Base-by-base conservation (phyloP, 805 yeast genomes). In the Yarrowia hollandica region DNA sequence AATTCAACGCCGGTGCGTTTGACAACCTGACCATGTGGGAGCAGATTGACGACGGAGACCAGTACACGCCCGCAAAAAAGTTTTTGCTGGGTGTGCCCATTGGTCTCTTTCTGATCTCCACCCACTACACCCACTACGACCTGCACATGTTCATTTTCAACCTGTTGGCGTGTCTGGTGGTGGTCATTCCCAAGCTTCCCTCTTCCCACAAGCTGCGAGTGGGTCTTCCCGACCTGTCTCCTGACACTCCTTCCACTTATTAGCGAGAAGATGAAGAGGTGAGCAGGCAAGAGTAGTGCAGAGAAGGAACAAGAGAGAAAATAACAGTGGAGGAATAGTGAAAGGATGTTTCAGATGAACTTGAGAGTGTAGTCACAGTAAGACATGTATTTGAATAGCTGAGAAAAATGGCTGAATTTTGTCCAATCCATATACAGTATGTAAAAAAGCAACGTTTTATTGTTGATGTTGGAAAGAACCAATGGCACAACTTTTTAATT, bases 1-100 rank as follows among this genome's bases (percentile, higher is more conserved):
- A 94, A 67, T 91, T 92, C 76, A 94, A 91, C 69, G 85, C 88
- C 37, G 99, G 99, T 39, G 98, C 97, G 0, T 94, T 87, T 73
- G 99, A 92, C 70, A 85, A 89, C 68, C 78, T 92, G 65, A 94
- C 97, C 19, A 90, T 92, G 97, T 92, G 99, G 99, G 99, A 92
- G 73, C 99, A 92, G 73, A 85, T 86, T 61, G 95, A 88, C 71
- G 84, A 91, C 67, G 99, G 98, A 61, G 97, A 90, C 69, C 96
- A 90, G 72, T 92, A 91, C 71, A 94, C 99, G 0, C 99, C 99
- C 11, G 85, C 96, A 34, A 91, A 94, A 77, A 92, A 92, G 73
- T 92, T 90, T 69, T 77, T 92, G 64, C 81, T 92, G 75, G 84
- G 88, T 52, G 97, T 94, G n/a, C 99, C 99, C 23, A 88, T 94